A percentile compares a stretch with the other conserved stretches of the same genome.
Evolutionary conservation across 2,329 filamentous ascomycete species (phyloP).

Genomic region (Curvularia verruculosa): DNA sequence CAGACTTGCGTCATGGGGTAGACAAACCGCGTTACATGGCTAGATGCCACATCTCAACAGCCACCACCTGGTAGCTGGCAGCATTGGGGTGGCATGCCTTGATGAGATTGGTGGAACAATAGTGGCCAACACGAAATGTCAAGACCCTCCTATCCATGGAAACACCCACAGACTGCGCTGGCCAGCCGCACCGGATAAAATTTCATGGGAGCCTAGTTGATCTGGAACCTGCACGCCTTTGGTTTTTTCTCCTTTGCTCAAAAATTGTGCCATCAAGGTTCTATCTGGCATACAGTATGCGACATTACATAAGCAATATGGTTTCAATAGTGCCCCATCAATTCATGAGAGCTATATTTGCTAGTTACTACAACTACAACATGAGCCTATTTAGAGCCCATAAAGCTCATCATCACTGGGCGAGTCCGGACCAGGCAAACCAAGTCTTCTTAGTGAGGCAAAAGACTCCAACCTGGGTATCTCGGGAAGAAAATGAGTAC

Average conservation of each 20-base stretch:
- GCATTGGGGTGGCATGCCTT: not conserved
- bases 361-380: not conserved
- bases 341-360: not conserved
- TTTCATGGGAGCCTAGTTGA: not conserved
- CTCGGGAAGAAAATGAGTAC: not conserved
- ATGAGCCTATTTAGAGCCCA: not conserved
- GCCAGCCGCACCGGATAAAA: not conserved
- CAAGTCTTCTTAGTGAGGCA: not conserved
- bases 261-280: not conserved
- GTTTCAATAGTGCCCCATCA: not conserved
- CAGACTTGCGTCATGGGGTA: constrained; percentile 11
- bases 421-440: not conserved
- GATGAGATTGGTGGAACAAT: constrained; percentile 16
- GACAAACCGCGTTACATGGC: not conserved
- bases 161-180: not conserved
- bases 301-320: constrained; percentile 1
- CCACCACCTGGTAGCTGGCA: constrained; percentile 5
- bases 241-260: not conserved
- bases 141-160: not conserved
- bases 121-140: constrained; percentile 5
- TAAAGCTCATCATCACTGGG: not conserved
- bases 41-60: constrained; percentile 4
- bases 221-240: not conserved
- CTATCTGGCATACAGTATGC: not conserved
- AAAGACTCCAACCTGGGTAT: not conserved